Evolutionary conservation across 1,139 yeast genomes (phyloP), one percentile per base, ranked within the genome.

Genomic region (Kluyveromyces sp.): DNA sequence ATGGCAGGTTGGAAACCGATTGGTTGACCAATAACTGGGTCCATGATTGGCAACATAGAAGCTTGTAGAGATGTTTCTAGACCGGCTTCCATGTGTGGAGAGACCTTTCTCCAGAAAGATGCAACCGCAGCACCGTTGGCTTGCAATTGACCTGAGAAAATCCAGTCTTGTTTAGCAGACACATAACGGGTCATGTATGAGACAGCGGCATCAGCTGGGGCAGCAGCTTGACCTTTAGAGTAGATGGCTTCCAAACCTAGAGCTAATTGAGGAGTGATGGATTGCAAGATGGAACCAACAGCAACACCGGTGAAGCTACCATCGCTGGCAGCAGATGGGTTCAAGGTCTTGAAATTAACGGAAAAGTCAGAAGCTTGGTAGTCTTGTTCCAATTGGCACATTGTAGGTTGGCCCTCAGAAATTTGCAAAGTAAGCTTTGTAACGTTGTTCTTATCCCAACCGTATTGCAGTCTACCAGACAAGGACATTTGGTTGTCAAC

Each of bases 341-440:
- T 92, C 63, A 90, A 78, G 45, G 95, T 75, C 74, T 92, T 94
- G 64, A 94, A 73, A 75, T 90, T 90, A 65, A 90, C 66, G 46
- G 96, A 83, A 66, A 80, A 89, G 67, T 92, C 98, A 49, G 77
- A 70, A 49, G 94, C 97, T 69, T 83, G 92, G 71, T 80, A 83
- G 69, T 92, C 99, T 67, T 92, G 97, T 74, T 94, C 99, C 59
- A 92, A 74, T 73, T 92, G 98, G 53, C 88, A 77, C 96, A 92
- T 88, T 47, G 95, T 75, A 53, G 95, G 96, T 72, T 90, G 97
- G 52, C 85, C 87, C 53, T 82, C 74, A 58, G 95, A 90, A 58
- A 89, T 75, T 73, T 92, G 97, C 64, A 89, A 73, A 59, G 95
- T 88, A 54, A 87, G 78, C 73, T 90, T 90, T 53, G 96, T 79